These are phyloP conservation scores for Sicyos edulis DNA, from an alignment of 306 rosid species.

Conservation along the genomic window DNA sequence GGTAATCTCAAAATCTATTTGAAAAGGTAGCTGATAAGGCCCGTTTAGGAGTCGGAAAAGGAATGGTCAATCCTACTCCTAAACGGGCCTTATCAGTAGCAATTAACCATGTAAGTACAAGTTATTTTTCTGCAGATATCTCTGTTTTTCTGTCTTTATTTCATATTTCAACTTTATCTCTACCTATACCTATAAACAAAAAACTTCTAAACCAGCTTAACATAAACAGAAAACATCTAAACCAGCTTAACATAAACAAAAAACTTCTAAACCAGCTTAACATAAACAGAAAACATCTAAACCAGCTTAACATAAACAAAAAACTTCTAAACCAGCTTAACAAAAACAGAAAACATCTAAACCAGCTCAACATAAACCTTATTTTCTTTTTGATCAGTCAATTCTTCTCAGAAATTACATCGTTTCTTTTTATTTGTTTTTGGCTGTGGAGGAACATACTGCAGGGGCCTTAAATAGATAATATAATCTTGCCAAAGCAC, in stretches of 20 bases:
- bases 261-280: too few relatives aligned
- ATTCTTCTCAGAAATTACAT: not conserved
- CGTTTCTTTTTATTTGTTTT: not conserved
- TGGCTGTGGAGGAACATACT: slow-evolving; percentile 11
- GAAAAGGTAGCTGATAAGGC: slow-evolving; percentile 2
- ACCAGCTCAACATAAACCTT: not conserved
- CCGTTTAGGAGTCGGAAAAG: too few relatives aligned
- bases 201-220: slow-evolving; percentile 1
- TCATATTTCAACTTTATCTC: not conserved
- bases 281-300: too few relatives aligned
- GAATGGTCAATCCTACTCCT: too few relatives aligned
- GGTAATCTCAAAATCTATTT: not conserved
- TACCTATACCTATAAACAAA: not conserved
- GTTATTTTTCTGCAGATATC: not conserved
- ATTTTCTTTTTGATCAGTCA: not conserved
- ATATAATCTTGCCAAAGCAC: not conserved
- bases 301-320: too few relatives aligned
- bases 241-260: too few relatives aligned
- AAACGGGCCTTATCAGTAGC: too few relatives aligned
- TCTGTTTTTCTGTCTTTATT: slow-evolving; percentile 1
- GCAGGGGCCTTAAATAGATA: not conserved
- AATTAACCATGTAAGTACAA: not conserved
- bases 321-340: too few relatives aligned
- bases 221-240: too few relatives aligned
- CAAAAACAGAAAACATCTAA: too few relatives aligned